Evolutionary conservation across 2,329 filamentous ascomycete genomes (phyloP).

Genomic region (Clarireedia monteithiana): DNA sequence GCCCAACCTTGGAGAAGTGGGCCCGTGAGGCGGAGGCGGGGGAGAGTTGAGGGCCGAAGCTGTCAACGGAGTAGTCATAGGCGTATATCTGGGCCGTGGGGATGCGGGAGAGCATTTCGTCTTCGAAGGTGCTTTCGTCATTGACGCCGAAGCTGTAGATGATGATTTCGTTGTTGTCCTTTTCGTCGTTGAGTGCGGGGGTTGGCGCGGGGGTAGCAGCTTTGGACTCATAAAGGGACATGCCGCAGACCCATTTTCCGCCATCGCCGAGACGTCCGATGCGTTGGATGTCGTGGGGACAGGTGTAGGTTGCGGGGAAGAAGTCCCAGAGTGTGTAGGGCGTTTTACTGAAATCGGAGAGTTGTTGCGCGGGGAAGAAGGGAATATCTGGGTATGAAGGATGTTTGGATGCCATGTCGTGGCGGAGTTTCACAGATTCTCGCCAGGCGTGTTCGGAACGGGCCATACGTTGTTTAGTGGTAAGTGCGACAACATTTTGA

Average conservation of each 20-base stretch:
- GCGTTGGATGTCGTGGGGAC: constrained; percentile 35
- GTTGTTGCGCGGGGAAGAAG: constrained; percentile 21
- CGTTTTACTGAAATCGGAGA: constrained; percentile 17
- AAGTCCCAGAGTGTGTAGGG: constrained; percentile 36
- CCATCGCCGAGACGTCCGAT: constrained; percentile 34
- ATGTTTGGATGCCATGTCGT: constrained; percentile 18
- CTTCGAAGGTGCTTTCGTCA: constrained; percentile 34
- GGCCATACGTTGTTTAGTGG: constrained; percentile 18
- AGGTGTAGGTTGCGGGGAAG: constrained; percentile 33
- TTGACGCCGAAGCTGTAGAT: constrained; percentile 35
- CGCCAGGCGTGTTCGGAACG: constrained; percentile 21
- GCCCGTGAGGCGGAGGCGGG: constrained; percentile 17
- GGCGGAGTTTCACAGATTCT: constrained; percentile 18
- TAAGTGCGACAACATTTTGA: constrained; percentile 8
- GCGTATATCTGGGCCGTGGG: constrained; percentile 32
- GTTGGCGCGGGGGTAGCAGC: background rate
- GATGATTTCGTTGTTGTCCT: constrained; percentile 14
- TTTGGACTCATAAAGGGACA: constrained; percentile 30
- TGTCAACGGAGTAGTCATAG: constrained; percentile 33
- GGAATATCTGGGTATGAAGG: constrained; percentile 18
- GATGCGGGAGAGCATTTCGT: constrained; percentile 32
- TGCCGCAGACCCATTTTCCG: constrained; percentile 38
- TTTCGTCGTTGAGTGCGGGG: constrained; percentile 12
- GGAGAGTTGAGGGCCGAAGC: constrained; percentile 25
- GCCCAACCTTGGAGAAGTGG: constrained; percentile 31